A percentile compares a stretch with the other conserved stretches of the same genome.
Evolutionary conservation across 345 rosid species (phyloP).

Genomic region (thale cress (Arabidopsis thaliana)): TAIR10.1 NC_003074.8:17641501-17642000

Average conservation of each 20-base stretch:
- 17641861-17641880: too few species aligned
- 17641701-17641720: too few species aligned
- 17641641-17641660: background rate
- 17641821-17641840: too few species aligned
- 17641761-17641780: too few species aligned
- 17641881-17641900: too few species aligned
- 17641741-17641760: too few species aligned
- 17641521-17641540: background rate
- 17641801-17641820: too few species aligned
- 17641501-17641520: background rate
- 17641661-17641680: too few species aligned
- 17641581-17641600: background rate
- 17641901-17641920: background rate
- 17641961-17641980: constrained; percentile 10
- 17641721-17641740: too few species aligned
- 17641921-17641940: background rate
- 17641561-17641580: background rate
- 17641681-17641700: too few species aligned
- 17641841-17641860: too few species aligned
- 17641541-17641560: background rate
- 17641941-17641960: background rate
- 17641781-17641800: too few species aligned
- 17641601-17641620: background rate
- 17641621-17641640: background rate
- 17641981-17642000: constrained; percentile 7